Conservation (phyloP, 495 filamentous ascomycete species). For the Penicillium goetzii region DNA sequence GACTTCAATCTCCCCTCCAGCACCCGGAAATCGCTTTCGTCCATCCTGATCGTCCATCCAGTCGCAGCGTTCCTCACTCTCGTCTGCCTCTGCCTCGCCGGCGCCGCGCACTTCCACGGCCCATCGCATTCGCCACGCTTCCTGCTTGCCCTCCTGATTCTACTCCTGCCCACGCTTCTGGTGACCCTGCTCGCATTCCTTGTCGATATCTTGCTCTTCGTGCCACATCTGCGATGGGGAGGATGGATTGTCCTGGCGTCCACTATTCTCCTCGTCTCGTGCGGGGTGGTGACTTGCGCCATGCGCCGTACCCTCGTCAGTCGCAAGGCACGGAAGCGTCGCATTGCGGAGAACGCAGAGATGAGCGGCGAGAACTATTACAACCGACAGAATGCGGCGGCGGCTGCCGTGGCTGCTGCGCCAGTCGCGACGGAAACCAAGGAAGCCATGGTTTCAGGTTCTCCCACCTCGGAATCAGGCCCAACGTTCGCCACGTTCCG, state of each 20-base stretch:
- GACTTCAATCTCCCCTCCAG: slow-evolving; percentile 74
- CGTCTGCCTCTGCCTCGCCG: slow-evolving; percentile 78
- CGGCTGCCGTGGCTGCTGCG: slow-evolving; percentile 38
- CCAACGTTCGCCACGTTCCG: slow-evolving; percentile 82
- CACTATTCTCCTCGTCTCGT: slow-evolving; percentile 82
- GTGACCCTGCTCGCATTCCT: slow-evolving; percentile 87
- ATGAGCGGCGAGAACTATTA: slow-evolving; percentile 96
- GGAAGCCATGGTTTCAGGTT: slow-evolving; percentile 54
- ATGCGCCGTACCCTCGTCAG: slow-evolving; percentile 94
- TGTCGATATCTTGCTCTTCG: slow-evolving; percentile 93
- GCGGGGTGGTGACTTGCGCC: slow-evolving; percentile 88
- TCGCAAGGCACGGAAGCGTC: slow-evolving; percentile 86
- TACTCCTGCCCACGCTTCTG: slow-evolving; percentile 82
- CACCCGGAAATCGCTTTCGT: slow-evolving; percentile 82
- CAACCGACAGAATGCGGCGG: slow-evolving; percentile 64
- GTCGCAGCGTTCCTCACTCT: slow-evolving; percentile 86
- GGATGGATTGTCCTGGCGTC: slow-evolving; percentile 93
- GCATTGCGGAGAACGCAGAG: slow-evolving; percentile 89
- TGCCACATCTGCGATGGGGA: slow-evolving; percentile 91
- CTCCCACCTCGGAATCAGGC: slow-evolving; percentile 58
- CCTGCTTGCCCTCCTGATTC: slow-evolving; percentile 79
- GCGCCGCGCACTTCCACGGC: slow-evolving; percentile 81
- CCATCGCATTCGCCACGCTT: slow-evolving; percentile 94
- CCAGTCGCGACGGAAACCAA: slow-evolving; percentile 52
- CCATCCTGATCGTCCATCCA: slow-evolving; percentile 90